These are phyloP conservation scores for Kokia cookei DNA, from an alignment of 441 rosid species.

Conservation along the genomic window DNA sequence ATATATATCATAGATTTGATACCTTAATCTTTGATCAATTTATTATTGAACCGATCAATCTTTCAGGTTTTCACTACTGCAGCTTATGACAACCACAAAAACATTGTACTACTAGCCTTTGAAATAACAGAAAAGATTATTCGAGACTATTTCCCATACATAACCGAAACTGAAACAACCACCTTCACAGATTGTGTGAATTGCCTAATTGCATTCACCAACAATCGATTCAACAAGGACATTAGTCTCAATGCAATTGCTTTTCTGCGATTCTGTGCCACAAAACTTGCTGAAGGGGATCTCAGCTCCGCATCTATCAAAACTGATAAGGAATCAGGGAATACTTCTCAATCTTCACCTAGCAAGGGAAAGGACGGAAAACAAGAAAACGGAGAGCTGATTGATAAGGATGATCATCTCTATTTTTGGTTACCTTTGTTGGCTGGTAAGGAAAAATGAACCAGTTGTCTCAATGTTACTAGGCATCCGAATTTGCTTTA, in stretches of 20 bases:
- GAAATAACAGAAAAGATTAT: conserved; percentile 98
- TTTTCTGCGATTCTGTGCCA: conserved; percentile 94
- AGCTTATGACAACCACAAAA: conserved; percentile 98
- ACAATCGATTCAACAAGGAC: conserved; percentile 88
- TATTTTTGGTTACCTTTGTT: conserved; percentile 97
- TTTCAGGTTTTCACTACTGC: conserved; percentile 97
- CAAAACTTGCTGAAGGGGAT: conserved; percentile 96
- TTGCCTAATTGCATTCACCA: conserved; percentile 97
- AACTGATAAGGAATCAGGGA: conserved; percentile 69
- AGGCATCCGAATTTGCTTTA: conserved; percentile 1
- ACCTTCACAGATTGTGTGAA: conserved; percentile 99
- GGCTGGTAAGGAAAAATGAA: conserved; percentile 61
- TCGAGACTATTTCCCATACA: conserved; percentile 95
- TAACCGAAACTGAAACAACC: conserved; percentile 98
- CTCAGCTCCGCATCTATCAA: conserved; percentile 63
- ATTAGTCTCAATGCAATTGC: conserved; percentile 93
- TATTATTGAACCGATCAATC: background rate
- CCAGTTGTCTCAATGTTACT: conserved; percentile 4
- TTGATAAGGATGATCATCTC: conserved; percentile 74
- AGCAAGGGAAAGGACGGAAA: conserved; percentile 46
- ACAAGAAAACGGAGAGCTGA: conserved; percentile 64
- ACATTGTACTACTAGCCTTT: conserved; percentile 88
- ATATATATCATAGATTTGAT: background rate
- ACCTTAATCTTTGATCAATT: background rate
- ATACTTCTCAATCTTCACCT: conserved; percentile 49